Evolutionary conservation across 148 eudicot genomes (phyloP).

Genomic region (Tetragonia tetragonoides): DNA sequence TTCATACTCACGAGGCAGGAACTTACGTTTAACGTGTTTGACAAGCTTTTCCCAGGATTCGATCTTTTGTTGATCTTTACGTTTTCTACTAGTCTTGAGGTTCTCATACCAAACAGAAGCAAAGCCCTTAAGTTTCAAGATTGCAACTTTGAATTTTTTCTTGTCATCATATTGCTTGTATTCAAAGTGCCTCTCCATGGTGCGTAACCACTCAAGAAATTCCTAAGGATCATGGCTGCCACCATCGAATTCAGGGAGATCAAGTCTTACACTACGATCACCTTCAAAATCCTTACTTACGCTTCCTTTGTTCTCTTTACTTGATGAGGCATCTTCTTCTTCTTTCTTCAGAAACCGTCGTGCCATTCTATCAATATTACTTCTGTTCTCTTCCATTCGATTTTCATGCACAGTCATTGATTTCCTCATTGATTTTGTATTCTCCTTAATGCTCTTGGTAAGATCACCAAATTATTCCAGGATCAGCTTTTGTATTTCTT

Average conservation of each 20-base stretch:
- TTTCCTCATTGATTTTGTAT: too few relatives aligned
- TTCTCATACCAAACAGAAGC: neutral
- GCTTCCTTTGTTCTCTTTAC: too few relatives aligned
- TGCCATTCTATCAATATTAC: too few relatives aligned
- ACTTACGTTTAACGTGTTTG: neutral
- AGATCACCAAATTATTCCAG: too few relatives aligned
- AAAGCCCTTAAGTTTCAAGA: neutral
- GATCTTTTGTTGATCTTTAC: neutral
- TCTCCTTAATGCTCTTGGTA: too few relatives aligned
- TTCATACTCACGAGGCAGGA: neutral
- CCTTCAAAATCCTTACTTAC: neutral
- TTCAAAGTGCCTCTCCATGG: neutral
- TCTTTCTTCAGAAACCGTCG: too few relatives aligned
- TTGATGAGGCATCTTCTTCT: too few relatives aligned
- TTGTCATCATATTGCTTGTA: neutral
- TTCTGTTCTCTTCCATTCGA: too few relatives aligned
- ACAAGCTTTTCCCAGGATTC: neutral
- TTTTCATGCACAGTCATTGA: too few relatives aligned
- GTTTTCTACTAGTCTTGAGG: neutral
- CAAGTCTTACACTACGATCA: neutral
- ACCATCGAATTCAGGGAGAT: neutral
- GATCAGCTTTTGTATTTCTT: too few relatives aligned
- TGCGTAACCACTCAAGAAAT: neutral
- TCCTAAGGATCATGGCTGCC: neutral
- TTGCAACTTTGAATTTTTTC: neutral